Evolutionary conservation across 768 basidiomycete species (phyloP).

Genomic region (Leccinum variicolor): DNA sequence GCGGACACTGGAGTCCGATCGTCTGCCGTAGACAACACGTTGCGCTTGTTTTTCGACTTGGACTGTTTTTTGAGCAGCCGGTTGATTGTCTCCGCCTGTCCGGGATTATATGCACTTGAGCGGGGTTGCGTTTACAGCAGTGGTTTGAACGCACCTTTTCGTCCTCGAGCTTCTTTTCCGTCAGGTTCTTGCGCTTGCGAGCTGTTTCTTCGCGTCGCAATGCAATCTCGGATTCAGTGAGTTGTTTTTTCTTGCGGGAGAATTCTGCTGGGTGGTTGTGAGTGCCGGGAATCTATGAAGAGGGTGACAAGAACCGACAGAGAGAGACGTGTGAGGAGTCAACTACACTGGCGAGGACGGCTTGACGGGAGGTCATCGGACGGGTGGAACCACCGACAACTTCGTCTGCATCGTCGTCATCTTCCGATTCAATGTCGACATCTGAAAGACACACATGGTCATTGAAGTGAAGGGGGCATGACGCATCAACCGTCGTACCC

Average conservation of each 20-base stretch:
- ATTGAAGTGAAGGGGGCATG: not conserved
- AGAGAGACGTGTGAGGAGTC: constrained; percentile 69
- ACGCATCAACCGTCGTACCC: constrained; percentile 6
- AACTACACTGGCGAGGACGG: constrained; percentile 66
- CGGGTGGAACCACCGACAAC: constrained; percentile 34
- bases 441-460: constrained; percentile 21
- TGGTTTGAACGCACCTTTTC: constrained; percentile 46
- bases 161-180: constrained; percentile 14
- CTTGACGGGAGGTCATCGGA: constrained; percentile 60
- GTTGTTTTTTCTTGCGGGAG: constrained; percentile 47
- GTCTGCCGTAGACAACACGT: constrained; percentile 45
- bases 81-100: constrained; percentile 83
- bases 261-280: constrained; percentile 4
- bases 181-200: constrained; percentile 71
- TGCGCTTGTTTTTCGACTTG: constrained; percentile 59
- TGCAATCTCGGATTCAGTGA: constrained; percentile 72
- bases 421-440: constrained; percentile 41
- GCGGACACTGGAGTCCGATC: constrained; percentile 37
- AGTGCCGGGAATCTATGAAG: not conserved
- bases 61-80: constrained; percentile 85
- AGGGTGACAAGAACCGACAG: constrained; percentile 30
- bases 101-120: not conserved
- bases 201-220: constrained; percentile 77
- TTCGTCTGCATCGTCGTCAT: constrained; percentile 38
- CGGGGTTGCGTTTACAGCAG: not conserved